phyloP scores from a whole-genome alignment of 495 filamentous ascomycete genomes.

The Evernia prunastri region DNA sequence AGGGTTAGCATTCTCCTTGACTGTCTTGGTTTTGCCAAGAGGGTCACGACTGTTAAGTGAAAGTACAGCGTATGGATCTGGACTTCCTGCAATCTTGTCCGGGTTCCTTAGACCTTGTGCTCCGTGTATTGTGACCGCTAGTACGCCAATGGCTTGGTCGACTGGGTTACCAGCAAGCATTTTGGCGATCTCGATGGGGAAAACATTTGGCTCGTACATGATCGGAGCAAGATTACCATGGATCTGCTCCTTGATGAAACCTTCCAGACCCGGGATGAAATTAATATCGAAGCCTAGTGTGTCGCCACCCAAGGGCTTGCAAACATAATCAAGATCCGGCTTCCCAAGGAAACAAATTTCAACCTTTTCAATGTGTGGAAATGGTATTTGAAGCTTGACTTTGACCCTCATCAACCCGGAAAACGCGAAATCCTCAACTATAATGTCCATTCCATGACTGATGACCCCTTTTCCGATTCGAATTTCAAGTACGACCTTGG shows the following conservation, averaged over 20 bases:
- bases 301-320: slow-evolving; percentile 95
- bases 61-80: slow-evolving; percentile 86
- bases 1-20: slow-evolving; percentile 78
- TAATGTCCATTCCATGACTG: slow-evolving; percentile 93
- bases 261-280: slow-evolving; percentile 90
- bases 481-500: slow-evolving; percentile 91
- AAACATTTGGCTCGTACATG: slow-evolving; percentile 96
- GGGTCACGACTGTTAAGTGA: slow-evolving; percentile 74
- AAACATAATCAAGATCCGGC: slow-evolving; percentile 85
- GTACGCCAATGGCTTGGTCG: slow-evolving; percentile 90
- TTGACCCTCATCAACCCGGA: slow-evolving; percentile 92
- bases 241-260: slow-evolving; percentile 92
- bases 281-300: slow-evolving; percentile 97
- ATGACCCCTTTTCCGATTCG: slow-evolving; percentile 89
- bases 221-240: slow-evolving; percentile 88
- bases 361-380: slow-evolving; percentile 88
- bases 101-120: slow-evolving; percentile 89
- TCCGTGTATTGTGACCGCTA: slow-evolving; percentile 85
- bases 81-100: slow-evolving; percentile 86
- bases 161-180: slow-evolving; percentile 93
- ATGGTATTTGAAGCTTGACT: slow-evolving; percentile 91
- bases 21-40: slow-evolving; percentile 80
- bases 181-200: slow-evolving; percentile 97
- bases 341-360: slow-evolving; percentile 80
- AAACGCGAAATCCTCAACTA: slow-evolving; percentile 96